Evolutionary conservation across 352 stramenopile species (phyloP), one percentile per base, ranked within the genome.

Genomic region (Thalassiosira oceanica): DNA sequence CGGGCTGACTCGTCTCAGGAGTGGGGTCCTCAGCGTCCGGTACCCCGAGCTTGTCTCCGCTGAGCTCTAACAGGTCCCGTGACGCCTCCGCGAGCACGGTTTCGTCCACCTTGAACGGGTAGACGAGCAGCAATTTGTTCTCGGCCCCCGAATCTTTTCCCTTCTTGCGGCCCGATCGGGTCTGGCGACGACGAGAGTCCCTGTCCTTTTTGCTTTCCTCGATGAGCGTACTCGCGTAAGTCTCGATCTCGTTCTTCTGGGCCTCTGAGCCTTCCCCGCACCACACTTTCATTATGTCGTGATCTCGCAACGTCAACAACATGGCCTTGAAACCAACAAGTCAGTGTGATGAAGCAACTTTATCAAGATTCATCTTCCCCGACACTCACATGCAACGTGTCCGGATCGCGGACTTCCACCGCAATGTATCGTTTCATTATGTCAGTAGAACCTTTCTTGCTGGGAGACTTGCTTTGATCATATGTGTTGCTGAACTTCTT

Each of bases 81-180:
- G 63, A 31, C 36, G 60, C 56, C 42, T 27, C 35, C 35, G 5
- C 46, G 16, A 81, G 35, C 24, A 41, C 20, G n/a, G 58, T 36
- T 42, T 76, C 75, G 11, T 73, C 54, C 27, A 60, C 21, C 52
- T 61, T 43, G 37, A 84, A 84, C 36, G 75, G 75, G 57, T 77
- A 84, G 0, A 84, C 65, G 10, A 84, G 31, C 5, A 76, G 46
- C 16, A 78, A 28, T 24, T 73, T 73, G 39, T 79, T 74, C 3
- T 63, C 57, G 1, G 23, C 18, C 23, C 55, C 41, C 1, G 48
- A 42, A 18, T 58, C 55, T 15, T 42, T 57, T 36, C 58, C 69
- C 15, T 73, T 66, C 8, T 27, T 36, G 11, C 35, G 35, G n/a
- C 29, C 24, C 20, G 67, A 75, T 8, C 61, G 66, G 42, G 45